Evolutionary conservation across 2,329 filamentous ascomycete species (phyloP).

Genomic region (Trichothecium roseum): DNA sequence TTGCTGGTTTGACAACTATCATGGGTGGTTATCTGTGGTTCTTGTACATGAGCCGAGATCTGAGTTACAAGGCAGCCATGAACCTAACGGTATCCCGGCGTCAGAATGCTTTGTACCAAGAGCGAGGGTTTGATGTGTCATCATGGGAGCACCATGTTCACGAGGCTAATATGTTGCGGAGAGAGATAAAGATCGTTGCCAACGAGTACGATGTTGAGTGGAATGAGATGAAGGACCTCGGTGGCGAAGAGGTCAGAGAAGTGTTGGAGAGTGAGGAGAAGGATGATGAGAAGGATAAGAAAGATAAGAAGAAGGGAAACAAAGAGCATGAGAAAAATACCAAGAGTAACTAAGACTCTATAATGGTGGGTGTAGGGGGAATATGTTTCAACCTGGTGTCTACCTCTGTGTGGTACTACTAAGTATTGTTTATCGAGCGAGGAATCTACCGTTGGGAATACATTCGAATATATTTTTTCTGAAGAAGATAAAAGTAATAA

Average conservation of each 20-base stretch:
- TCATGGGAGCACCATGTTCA: conserved; percentile 72
- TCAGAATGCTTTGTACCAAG: conserved; percentile 66
- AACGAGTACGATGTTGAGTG: conserved; percentile 86
- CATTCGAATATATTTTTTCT: no score
- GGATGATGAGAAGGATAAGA: conserved; percentile 28
- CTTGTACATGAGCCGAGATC: conserved; percentile 81
- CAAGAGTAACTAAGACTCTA: conserved; percentile 7
- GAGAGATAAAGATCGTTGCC: conserved; percentile 71
- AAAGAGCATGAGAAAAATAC: conserved; percentile 17
- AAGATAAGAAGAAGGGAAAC: conserved; percentile 22
- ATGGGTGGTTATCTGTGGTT: conserved; percentile 93
- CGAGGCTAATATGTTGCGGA: conserved; percentile 66
- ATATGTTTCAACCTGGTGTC: no score
- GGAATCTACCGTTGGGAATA: no score
- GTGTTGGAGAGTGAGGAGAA: conserved; percentile 40
- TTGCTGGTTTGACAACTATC: conserved; percentile 74
- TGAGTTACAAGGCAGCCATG: conserved; percentile 77
- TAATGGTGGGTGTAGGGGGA: no score
- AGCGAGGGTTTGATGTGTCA: conserved; percentile 62
- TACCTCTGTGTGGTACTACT: no score
- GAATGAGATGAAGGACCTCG: conserved; percentile 68
- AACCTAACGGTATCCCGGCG: conserved; percentile 75
- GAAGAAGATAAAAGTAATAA: no score
- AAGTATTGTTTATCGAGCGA: no score
- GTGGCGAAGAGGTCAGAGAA: conserved; percentile 52